A percentile compares a stretch with the other conserved stretches of the same genome.
Conservation (phyloP, 306 rosid species). For the Ceratonia siliqua region DNA sequence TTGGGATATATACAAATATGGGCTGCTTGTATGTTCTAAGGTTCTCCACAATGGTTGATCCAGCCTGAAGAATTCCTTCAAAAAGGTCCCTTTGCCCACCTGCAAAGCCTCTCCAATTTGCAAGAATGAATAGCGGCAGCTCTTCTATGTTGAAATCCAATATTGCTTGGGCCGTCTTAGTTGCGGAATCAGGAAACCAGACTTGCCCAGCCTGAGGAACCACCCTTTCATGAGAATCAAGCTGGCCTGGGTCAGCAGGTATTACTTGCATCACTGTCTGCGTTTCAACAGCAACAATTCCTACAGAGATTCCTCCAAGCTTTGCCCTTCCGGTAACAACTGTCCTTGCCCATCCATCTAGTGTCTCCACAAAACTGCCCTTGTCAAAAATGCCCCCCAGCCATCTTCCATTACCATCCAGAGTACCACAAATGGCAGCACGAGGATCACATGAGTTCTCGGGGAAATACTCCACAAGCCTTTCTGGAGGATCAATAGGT, state of each 20-base stretch:
- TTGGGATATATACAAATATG: conserved; percentile 91
- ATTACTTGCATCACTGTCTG: conserved; percentile 99
- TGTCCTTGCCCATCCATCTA: conserved; percentile 99
- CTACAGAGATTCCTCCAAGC: conserved; percentile 99
- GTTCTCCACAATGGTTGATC: conserved; percentile 97
- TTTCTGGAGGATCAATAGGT: conserved; percentile 88
- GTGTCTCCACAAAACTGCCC: conserved; percentile 95
- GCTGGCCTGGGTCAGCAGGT: conserved; percentile 99
- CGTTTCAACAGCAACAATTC: conserved; percentile 95
- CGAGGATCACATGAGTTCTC: conserved; percentile 98
- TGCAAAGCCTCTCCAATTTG: conserved; percentile 99
- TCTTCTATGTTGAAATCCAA: conserved; percentile 95
- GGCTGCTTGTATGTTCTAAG: conserved; percentile 98
- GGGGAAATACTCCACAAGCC: conserved; percentile 83
- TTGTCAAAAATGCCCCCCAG: conserved; percentile 95
- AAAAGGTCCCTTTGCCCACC: conserved; percentile 99
- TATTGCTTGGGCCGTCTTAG: conserved; percentile 94
- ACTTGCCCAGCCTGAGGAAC: conserved; percentile 99
- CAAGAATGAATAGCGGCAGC: conserved; percentile 94
- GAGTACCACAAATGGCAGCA: conserved; percentile 79
- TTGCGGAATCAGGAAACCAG: conserved; percentile 98
- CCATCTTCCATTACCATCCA: conserved; percentile 77
- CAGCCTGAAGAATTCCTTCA: conserved; percentile 99
- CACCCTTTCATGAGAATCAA: conserved; percentile 95
- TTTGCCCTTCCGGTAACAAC: conserved; percentile 99